Percentiles rank a stretch among this genome's conserved stretches.
These are phyloP conservation scores for Talaromyces proteolyticus DNA, from an alignment of 495 filamentous ascomycete species.

Conservation along the genomic window DNA sequence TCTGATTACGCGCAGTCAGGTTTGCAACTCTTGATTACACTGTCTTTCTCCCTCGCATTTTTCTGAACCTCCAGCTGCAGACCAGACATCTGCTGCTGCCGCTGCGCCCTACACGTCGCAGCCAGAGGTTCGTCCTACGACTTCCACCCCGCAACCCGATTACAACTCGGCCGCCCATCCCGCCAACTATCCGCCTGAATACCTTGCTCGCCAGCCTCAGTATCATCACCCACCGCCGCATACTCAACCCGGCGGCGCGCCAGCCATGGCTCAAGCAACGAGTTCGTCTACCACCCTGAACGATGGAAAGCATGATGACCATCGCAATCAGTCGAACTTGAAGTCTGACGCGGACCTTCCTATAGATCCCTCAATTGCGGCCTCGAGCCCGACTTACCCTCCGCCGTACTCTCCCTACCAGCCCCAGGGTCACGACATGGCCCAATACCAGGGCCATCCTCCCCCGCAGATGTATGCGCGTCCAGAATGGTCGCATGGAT, in stretches of 20 bases:
- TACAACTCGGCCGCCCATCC: constrained; percentile 74
- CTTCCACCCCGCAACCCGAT: constrained; percentile 43
- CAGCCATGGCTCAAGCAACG: constrained; percentile 95
- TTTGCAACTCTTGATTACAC: constrained; percentile 64
- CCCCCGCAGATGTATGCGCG: constrained; percentile 67
- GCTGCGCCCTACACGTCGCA: constrained; percentile 20
- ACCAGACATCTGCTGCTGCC: constrained; percentile 83
- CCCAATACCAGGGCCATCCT: constrained; percentile 55
- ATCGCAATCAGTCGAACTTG: constrained; percentile 57
- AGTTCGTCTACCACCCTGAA: constrained; percentile 88
- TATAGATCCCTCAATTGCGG: constrained; percentile 98
- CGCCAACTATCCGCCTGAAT: constrained; percentile 62
- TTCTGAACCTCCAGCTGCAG: constrained; percentile 80
- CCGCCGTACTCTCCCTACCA: constrained; percentile 83
- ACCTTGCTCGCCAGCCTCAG: constrained; percentile 48
- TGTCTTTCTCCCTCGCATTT: constrained; percentile 56
- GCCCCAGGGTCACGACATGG: constrained; percentile 74
- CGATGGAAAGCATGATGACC: constrained; percentile 64
- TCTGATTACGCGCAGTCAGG: constrained; percentile 97
- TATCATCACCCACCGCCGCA: constrained; percentile 67
- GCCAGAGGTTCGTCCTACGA: neutral
- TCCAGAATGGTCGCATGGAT: constrained; percentile 77
- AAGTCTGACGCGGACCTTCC: constrained; percentile 94
- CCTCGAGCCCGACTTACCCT: constrained; percentile 85
- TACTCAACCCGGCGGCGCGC: constrained; percentile 68